Base-by-base conservation (phyloP, 2,329 filamentous ascomycete species). In the Emmonsiellopsis sp. region DNA sequence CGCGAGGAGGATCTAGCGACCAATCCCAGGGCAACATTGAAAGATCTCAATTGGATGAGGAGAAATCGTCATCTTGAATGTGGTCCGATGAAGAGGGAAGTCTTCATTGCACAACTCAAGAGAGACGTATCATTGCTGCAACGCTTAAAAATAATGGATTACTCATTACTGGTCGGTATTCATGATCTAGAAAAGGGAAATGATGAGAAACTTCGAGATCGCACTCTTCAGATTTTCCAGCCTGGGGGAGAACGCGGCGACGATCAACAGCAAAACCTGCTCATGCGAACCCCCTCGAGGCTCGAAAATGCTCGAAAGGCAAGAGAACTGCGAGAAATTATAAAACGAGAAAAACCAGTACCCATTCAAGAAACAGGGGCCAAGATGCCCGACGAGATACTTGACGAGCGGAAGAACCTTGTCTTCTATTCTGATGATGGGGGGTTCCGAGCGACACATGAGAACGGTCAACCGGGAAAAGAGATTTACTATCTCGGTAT, bases 401-500 rank as follows among this genome's bases (percentile, higher is more conserved):
- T 89, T 49, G 84, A 89, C 63, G 83, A 85, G 56, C 80, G 86
- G 57, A 84, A 80, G 61, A 85, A 86, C 51, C 86, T 90, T 60
- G 83, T 92, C 59, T 98, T 97, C 70, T 96, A 95, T 67, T 83
- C 85, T 55, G 92, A 97, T 61, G 92, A 97, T 65, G 93, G 93
- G 48, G 93, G 93, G 2, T 90, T 96, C 71, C 80, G 85, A 61
- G 92, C 93, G 10, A 97, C 93, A 1, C 90, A 96, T 65, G 90
- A 96, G 69, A 84, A 95, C 70, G 86, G 95, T 58, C 74, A 76
- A 13, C 83, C 87, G 1, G 91, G 86, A 1, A 89, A 96, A 52
- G 89, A 95, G 71, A 90, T 98, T 42, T 98, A 98, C 71, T 98
- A 98, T 67, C 82, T 98, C 7, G 94, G 93, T 37, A 94, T 98